Base-by-base conservation (phyloP, 768 basidiomycete genomes). In the Mycena maculata region DNA sequence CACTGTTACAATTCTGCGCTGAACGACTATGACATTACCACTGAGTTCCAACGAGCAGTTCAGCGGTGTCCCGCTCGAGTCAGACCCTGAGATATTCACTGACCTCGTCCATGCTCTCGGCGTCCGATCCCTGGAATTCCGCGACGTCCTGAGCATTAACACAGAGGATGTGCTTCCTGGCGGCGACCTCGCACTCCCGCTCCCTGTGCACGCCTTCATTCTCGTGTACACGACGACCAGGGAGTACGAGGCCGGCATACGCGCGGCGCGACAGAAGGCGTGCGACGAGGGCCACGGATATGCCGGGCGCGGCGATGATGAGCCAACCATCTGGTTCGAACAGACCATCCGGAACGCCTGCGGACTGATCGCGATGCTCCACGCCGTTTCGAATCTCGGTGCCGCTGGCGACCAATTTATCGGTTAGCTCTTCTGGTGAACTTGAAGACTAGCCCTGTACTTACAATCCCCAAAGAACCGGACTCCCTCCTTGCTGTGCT, bases 41-140 rank as follows among this genome's bases (percentile, higher is more conserved):
- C 3, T 23, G 18, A n/a, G 39, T 20, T 23, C 22, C 7, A 11
- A 38, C 8, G 69, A 53, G 4, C 42, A 48, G 5, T 71, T 63
- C 59, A 56, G 53, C 36, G 61, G 61, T 9, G 61, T 73, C 18
- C 72, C 71, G 1, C 69, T 72, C 12, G 71, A 72, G 52, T 72
- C 71, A 0, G 69, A 72, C 36, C 71, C 71, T 23, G 66, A 38
- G n/a, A 70, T 72, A 39, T 72, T 70, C 60, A 70, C 69, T 44
- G 66, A 70, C 27, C 42, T 72, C 18, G 15, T 68, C 20, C 71
- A 27, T 41, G 67, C 55, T 0, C 39, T 72, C 8, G 71, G 71
- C 16, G 65, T 60, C 56, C 58, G n/a, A 12, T 60, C 59, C 12
- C 69, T 72, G 39, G 49, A 68, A 42, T 68, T 70, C 52, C 61